Conservation (phyloP, 2,329 filamentous ascomycete species). For the Exophiala dermatitidis region DNA sequence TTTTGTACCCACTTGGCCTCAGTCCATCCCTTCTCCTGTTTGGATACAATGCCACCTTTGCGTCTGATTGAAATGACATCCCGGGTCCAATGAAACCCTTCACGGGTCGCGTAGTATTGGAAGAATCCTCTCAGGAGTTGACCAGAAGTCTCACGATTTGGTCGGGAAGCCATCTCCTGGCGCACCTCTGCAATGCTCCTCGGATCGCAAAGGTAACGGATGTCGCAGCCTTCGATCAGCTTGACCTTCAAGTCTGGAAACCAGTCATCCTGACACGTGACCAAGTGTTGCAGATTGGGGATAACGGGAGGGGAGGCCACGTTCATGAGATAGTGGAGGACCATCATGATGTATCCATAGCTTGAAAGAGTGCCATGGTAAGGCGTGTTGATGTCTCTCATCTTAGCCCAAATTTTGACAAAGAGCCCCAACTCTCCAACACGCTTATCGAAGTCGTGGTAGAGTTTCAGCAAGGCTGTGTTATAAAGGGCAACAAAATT, state of each 20-base stretch:
- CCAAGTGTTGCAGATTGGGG: slow-evolving; percentile 56
- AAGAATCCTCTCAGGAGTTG: slow-evolving; percentile 75
- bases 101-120: slow-evolving; percentile 61
- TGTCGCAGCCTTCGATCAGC: slow-evolving; percentile 57
- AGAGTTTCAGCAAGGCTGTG: slow-evolving; percentile 73
- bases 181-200: slow-evolving; percentile 55
- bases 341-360: slow-evolving; percentile 89
- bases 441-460: slow-evolving; percentile 69
- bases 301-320: slow-evolving; percentile 71
- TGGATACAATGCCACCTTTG: slow-evolving; percentile 61
- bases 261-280: slow-evolving; percentile 35
- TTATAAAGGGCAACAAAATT: slow-evolving; percentile 79
- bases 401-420: slow-evolving; percentile 85
- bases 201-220: slow-evolving; percentile 74
- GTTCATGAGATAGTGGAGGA: slow-evolving; percentile 83
- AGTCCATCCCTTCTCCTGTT: slow-evolving; percentile 77
- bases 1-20: slow-evolving; percentile 56
- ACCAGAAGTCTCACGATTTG: slow-evolving; percentile 64
- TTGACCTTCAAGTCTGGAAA: slow-evolving; percentile 36
- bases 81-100: slow-evolving; percentile 69
- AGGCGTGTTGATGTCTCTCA: slow-evolving; percentile 74
- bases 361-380: slow-evolving; percentile 81
- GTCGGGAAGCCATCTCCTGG: slow-evolving; percentile 50
- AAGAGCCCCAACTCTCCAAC: slow-evolving; percentile 75
- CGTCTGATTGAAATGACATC: slow-evolving; percentile 74